Evolutionary conservation across 2,329 filamentous ascomycete species (phyloP), one percentile per base, ranked within the genome.

Genomic region (Tolypocladium tropicale): DNA sequence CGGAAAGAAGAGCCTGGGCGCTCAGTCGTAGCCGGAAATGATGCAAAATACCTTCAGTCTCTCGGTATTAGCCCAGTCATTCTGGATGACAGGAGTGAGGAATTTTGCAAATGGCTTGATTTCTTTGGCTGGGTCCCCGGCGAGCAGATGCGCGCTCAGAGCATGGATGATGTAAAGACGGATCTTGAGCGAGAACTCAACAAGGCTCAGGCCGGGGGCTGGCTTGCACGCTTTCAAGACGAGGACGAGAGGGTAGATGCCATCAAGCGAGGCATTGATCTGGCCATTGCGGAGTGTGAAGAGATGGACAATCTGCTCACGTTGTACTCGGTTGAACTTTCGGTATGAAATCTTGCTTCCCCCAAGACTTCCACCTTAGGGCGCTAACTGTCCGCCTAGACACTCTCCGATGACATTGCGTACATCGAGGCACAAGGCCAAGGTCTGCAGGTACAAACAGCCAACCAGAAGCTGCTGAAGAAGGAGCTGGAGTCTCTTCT

Each of bases 401-500:
- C 92, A 52, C 79, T 99, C 33, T 91, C 92, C 56, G 93, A 97
- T 53, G 94, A 99, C 65, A 95, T 99, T 63, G 86, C 91, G 4
- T 97, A 95, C 68, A 97, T 99, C 61, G 94, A 99, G 74, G 91
- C 94, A 2, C 94, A 99, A 71, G 92, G 90, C 7, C 93, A 99
- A 73, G 94, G 94, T 76, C 76, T 99, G 51, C 94, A 99, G 66
- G 93, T 99, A 7, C 94, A 97, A 72, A 93, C 93, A 23, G 90
- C 94, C 43, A 99, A 99, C 65, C 94, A 99, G 69, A 96, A 96
- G 70, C 80, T 96, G 32, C 80, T 99, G 51, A 90, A 93, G 70
- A 89, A 86, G 60, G 94, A 99, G 70, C 80, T 99, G 2, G 85
- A 95, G 68, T 88, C 86, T 36, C 77, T 97, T n/a, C 80, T 99